Evolutionary conservation across 768 basidiomycete genomes (phyloP), one percentile per base, ranked within the genome.

Genomic region (Ramaria rubella): DNA sequence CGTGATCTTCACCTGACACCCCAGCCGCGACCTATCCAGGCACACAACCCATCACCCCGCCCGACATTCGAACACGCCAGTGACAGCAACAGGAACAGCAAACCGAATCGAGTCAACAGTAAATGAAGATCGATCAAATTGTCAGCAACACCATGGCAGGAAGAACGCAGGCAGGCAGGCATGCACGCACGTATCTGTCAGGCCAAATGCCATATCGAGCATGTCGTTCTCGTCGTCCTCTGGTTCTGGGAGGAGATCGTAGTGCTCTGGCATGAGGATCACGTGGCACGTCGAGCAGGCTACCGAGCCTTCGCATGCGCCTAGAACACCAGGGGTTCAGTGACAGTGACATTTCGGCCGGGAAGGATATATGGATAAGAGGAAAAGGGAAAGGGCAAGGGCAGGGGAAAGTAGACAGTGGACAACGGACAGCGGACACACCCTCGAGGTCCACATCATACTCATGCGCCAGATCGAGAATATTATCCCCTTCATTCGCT

Each of bases 241-340:
- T 4, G 95, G 94, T 65, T 98, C 95, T 1, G 90, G 87, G 2
- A 98, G 78, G 46, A 80, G 68, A 69, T 97, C 90, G 68, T 94
- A 97, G 59, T 85, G 77, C 64, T 93, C 85, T 21, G 80, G 79
- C 24, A 83, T 76, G 53, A 94, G 77, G 57, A 99, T 91, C 55
- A 98, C 82, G 68, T 99, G 95, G 69, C 95, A 99, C 21, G 95
- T 99, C 14, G 95, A 97, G 67, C 95, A 99, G 15, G 95, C 95
- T 48, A 96, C 81, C 1, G 93, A 95, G 38, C 92, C 89, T 74
- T 98, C 95, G 70, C 96, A 99, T 26, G 95, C 95, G 57, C 94
- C 94, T 96, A 64, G 1, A 27, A 3, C 42, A 48, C 38, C 11
- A 17, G n/a, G 34, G 19, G 11, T n/a, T 42, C 8, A n/a, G n/a